Percentiles rank a stretch among this genome's conserved stretches.
These are phyloP conservation scores for Scutellaria baicalensis DNA, from an alignment of 257 asterid species.

Conservation along the genomic window DNA sequence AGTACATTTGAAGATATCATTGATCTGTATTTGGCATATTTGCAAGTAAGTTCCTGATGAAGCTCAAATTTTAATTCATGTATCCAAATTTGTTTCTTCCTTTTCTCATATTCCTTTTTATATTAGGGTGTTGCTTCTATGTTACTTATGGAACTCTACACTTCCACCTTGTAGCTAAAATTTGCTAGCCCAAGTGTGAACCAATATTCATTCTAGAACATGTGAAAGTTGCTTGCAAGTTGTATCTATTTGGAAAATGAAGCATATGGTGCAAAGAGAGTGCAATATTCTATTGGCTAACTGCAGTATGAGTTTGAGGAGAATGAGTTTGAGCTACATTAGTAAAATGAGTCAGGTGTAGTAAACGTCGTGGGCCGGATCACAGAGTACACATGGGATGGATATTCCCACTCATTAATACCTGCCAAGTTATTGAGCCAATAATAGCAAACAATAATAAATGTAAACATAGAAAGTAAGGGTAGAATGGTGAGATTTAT, in stretches of 20 bases:
- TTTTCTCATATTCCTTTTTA: constrained; percentile 2
- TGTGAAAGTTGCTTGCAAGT: background rate
- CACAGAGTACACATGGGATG: background rate
- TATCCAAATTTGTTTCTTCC: background rate
- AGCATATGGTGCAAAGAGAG: background rate
- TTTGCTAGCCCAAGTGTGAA: background rate
- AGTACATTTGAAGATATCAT: constrained; percentile 74
- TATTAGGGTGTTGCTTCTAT: background rate
- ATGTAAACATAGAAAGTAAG: background rate
- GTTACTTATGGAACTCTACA: background rate
- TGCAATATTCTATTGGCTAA: background rate
- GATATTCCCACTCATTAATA: background rate
- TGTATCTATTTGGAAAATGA: background rate
- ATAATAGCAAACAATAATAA: background rate
- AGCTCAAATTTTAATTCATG: background rate
- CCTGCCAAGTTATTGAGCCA: background rate
- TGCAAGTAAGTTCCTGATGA: constrained; percentile 60
- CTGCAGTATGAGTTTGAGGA: background rate
- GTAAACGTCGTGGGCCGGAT: background rate
- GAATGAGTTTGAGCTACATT: background rate
- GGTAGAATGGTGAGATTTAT: background rate
- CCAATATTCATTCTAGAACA: background rate
- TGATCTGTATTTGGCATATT: constrained; percentile 79
- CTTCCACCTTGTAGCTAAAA: background rate
- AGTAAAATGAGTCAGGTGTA: background rate